These are phyloP conservation scores for Penicillium sp. DNA, from an alignment of 2,329 filamentous ascomycete species.

Conservation along the genomic window DNA sequence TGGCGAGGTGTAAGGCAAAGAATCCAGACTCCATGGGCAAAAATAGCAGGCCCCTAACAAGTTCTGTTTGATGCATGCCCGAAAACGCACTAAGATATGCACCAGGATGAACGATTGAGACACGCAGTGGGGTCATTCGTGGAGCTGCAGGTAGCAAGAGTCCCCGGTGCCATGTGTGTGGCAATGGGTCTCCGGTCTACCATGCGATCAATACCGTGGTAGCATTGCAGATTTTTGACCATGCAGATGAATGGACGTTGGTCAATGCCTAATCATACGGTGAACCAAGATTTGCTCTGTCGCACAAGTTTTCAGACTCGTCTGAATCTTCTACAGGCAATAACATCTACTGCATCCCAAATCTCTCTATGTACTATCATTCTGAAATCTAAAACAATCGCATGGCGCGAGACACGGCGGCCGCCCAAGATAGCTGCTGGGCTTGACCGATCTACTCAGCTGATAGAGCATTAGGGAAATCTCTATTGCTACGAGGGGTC, in stretches of 20 bases:
- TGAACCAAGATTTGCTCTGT: neutral
- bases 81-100: slow-evolving; percentile 11
- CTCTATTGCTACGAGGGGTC: slow-evolving; percentile 2
- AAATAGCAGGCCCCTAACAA: slow-evolving; percentile 18
- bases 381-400: neutral
- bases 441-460: slow-evolving; percentile 7
- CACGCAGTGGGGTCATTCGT: slow-evolving; percentile 15
- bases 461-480: slow-evolving; percentile 1
- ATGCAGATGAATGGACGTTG: slow-evolving; percentile 1
- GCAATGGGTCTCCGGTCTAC: slow-evolving; percentile 7
- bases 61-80: slow-evolving; percentile 10
- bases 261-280: neutral
- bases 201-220: slow-evolving; percentile 19
- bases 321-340: neutral
- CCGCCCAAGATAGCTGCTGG: slow-evolving; percentile 2
- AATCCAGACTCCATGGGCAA: slow-evolving; percentile 10
- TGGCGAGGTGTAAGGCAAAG: slow-evolving; percentile 2
- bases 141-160: slow-evolving; percentile 5
- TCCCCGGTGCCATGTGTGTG: slow-evolving; percentile 17
- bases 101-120: slow-evolving; percentile 15
- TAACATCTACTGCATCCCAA: neutral
- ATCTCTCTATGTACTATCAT: neutral
- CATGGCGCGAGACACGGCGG: slow-evolving; percentile 5
- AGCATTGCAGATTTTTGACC: neutral
- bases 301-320: neutral